Base-by-base conservation (phyloP, 2,329 filamentous ascomycete species). In the Nemania bipapillata region DNA sequence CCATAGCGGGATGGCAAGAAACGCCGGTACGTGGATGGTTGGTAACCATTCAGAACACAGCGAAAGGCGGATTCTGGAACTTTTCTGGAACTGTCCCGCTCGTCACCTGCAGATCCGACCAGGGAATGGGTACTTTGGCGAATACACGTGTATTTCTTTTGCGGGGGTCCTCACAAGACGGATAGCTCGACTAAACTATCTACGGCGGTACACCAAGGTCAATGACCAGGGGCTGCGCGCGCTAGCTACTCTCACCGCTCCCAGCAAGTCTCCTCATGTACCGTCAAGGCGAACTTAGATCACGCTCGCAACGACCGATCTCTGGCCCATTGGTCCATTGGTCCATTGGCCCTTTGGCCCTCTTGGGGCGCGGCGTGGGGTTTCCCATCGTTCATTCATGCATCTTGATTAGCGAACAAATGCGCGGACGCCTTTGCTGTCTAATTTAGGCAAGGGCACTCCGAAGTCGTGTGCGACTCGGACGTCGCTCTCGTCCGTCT, bases 401-500 rank as follows among this genome's bases (percentile, higher is more conserved):
- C 45, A 11, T 15, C 30, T n/a, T 52, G 30, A 35, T 53, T 64
- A 67, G 59, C 45, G 47, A 56, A 70, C 49, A 49, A 56, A 30
- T 53, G 64, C 68, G 30, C 68, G 59, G 28, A 70, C 65, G 32
- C 68, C 65, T 63, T 70, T 70, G 20, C 49, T 65, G n/a, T 70
- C 60, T 30, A 70, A 22, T 42, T 63, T 67, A 17, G 68, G 60
- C 53, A 68, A 56, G 40, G 68, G 65, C 4, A 70, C 64, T 28
- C 59, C 64, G 53, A 68, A 68, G 37, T 70, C 68, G 40, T 70
- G 68, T 24, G 60, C 65, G 45, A 68, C 65, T 24, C 61, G 59
- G 28, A 71, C 60, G 60, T 72, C 71, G 17, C 47, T 60, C 32
- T 71, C 71, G 30, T 71, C 69, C 20, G 62, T 66, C 45, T 70